A percentile compares a stretch with the other conserved stretches of the same genome.
phyloP scores from a whole-genome alignment of 371 early-diverging fungal species.

The Funneliformis caledonium region DNA sequence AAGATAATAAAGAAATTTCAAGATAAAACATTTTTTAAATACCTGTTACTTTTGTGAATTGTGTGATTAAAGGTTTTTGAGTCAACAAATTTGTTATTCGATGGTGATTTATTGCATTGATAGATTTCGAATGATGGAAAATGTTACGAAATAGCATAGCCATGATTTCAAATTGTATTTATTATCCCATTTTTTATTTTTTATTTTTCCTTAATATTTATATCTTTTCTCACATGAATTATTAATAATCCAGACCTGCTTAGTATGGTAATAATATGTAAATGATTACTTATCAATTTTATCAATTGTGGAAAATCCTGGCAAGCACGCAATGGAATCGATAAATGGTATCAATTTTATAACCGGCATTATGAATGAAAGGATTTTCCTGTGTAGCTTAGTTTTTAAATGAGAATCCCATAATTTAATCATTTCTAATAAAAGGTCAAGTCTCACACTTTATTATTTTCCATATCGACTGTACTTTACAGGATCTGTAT shows the following conservation, averaged over 20 bases:
- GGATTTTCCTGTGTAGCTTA: not conserved
- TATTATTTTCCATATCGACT: conserved; percentile 32
- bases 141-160: not conserved
- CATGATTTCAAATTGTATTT: not conserved
- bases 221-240: not conserved
- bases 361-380: no score
- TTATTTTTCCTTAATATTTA: not conserved
- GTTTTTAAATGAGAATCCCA: not conserved
- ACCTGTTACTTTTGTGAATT: not conserved
- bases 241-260: not conserved
- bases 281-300: no score
- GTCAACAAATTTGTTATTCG: not conserved
- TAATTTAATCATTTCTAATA: not conserved
- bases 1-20: not conserved
- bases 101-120: not conserved
- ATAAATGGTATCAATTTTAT: not conserved
- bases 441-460: not conserved
- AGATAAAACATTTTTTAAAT: not conserved
- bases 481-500: conserved; percentile 45
- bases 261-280: no score
- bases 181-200: not conserved
- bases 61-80: not conserved
- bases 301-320: no score
- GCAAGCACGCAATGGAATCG: not conserved
- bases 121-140: conserved; percentile 6